Evolutionary conservation across 306 rosid species (phyloP).

Genomic region (Pachyrhizus erosus): DNA sequence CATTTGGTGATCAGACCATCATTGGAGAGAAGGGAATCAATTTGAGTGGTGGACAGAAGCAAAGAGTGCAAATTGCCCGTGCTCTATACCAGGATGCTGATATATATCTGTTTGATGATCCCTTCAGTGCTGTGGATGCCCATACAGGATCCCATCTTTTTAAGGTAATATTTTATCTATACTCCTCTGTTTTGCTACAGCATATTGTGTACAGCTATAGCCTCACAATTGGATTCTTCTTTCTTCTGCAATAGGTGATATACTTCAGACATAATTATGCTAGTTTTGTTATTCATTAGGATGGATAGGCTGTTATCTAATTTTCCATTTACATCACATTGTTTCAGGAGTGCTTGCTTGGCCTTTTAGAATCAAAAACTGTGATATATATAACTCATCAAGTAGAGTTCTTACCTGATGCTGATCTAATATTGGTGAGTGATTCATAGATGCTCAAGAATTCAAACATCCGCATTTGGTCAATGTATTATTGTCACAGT

Average conservation of each 20-base stretch:
- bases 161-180: conserved; percentile 54
- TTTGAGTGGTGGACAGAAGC: conserved; percentile 93
- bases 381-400: conserved; percentile 91
- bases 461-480: not conserved
- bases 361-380: conserved; percentile 71
- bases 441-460: not conserved
- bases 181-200: not conserved
- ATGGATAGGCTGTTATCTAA: conserved; percentile 1
- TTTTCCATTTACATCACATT: conserved; percentile 21
- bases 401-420: conserved; percentile 86
- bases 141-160: conserved; percentile 92
- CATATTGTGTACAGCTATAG: not conserved
- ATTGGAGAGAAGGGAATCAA: conserved; percentile 91
- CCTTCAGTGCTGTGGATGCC: conserved; percentile 92
- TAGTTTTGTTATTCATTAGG: conserved; percentile 1
- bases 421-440: conserved; percentile 84
- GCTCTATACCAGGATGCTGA: conserved; percentile 86
- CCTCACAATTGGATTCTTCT: not conserved
- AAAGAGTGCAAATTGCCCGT: conserved; percentile 88
- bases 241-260: conserved; percentile 13
- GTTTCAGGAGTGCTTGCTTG: conserved; percentile 84
- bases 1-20: conserved; percentile 83
- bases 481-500: conserved; percentile 10
- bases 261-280: not conserved
- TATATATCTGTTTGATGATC: conserved; percentile 86